Evolutionary conservation across 495 filamentous ascomycete species (phyloP).

Genomic region (Lophiostoma macrostomum): DNA sequence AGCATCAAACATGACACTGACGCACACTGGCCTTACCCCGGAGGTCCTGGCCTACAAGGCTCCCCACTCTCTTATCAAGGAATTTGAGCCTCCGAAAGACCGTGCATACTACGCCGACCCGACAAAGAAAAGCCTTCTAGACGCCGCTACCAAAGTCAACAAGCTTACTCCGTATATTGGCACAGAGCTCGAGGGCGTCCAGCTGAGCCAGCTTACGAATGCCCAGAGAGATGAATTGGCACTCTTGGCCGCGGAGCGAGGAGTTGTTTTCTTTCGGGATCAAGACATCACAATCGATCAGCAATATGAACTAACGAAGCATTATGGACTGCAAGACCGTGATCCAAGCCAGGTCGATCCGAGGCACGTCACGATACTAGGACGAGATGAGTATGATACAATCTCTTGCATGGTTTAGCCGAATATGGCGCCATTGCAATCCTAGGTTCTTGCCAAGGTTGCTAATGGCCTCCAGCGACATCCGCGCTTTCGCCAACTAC

Average conservation of each 20-base stretch:
- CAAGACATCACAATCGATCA: conserved; percentile 61
- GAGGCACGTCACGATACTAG: conserved; percentile 26
- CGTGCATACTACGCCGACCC: conserved; percentile 42
- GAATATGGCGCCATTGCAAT: too few relatives aligned
- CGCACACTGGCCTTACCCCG: neutral
- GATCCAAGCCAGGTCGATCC: conserved; percentile 31
- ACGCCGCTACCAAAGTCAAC: conserved; percentile 7
- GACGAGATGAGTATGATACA: conserved; percentile 19
- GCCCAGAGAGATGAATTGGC: conserved; percentile 45
- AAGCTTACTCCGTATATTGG: conserved; percentile 41
- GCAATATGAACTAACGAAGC: conserved; percentile 59
- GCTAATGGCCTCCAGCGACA: conserved; percentile 19
- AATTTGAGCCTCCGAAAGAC: conserved; percentile 41
- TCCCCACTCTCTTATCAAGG: conserved; percentile 26
- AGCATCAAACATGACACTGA: neutral
- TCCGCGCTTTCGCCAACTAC: conserved; percentile 29
- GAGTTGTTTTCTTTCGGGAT: conserved; percentile 46
- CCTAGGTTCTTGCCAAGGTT: too few relatives aligned
- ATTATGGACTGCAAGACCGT: conserved; percentile 50
- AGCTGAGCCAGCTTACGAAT: conserved; percentile 43
- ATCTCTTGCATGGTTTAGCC: conserved; percentile 9
- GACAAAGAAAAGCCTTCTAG: conserved; percentile 38
- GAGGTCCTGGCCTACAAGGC: neutral
- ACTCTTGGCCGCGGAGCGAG: conserved; percentile 44
- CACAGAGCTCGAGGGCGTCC: conserved; percentile 46